phyloP scores from a whole-genome alignment of 305 asterid genomes.

The Solanum hybrid region DNA sequence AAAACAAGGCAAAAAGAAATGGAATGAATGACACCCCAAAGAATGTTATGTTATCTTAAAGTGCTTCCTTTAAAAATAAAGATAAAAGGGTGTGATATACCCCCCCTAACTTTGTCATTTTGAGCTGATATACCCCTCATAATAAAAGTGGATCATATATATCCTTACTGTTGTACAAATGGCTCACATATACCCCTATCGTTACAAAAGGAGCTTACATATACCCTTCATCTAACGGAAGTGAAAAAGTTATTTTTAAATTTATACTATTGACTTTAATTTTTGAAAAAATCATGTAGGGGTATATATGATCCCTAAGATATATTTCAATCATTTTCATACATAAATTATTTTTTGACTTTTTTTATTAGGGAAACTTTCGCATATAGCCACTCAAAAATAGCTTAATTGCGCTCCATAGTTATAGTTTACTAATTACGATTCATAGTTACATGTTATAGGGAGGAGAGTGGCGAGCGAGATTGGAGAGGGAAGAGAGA shows the following conservation, averaged over 20 bases:
- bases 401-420: background rate
- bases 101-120: background rate
- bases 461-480: background rate
- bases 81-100: background rate
- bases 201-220: background rate
- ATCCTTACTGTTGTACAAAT: background rate
- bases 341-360: background rate
- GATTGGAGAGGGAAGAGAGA: background rate
- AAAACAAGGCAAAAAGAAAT: background rate
- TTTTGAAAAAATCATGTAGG: background rate
- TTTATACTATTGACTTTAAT: background rate
- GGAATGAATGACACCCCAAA: background rate
- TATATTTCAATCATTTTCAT: no score
- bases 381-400: background rate
- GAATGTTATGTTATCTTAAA: background rate
- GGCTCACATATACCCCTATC: background rate
- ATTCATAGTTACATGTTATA: background rate
- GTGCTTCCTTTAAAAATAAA: background rate
- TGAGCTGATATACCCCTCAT: background rate
- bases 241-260: no score
- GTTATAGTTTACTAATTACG: no score
- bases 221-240: background rate
- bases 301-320: background rate
- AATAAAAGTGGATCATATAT: background rate
- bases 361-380: background rate